Percentiles rank a stretch among this genome's conserved stretches.
These are phyloP conservation scores for Batkoa obscura DNA, from an alignment of 371 early-diverging fungal species.

Conservation along the genomic window DNA sequence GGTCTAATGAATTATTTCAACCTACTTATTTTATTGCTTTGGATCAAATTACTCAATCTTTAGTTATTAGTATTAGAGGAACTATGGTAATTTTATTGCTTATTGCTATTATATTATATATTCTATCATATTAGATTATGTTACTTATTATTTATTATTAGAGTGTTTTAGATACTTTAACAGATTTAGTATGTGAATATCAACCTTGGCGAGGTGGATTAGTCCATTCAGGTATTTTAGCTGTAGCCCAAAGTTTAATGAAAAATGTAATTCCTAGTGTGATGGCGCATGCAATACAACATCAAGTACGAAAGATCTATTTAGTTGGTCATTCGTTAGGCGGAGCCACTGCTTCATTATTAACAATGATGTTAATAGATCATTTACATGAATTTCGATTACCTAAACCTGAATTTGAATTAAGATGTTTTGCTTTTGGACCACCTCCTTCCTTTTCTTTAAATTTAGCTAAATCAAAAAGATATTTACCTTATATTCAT, in stretches of 20 bases:
- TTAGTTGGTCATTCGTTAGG: conserved; percentile 73
- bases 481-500: conserved; percentile 27
- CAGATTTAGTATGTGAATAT: conserved; percentile 73
- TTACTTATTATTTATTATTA: conserved; percentile 10
- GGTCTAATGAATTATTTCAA: conserved; percentile 43
- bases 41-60: conserved; percentile 42
- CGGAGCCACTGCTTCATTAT: conserved; percentile 50
- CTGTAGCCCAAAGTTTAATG: conserved; percentile 61
- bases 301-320: conserved; percentile 20
- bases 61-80: conserved; percentile 62
- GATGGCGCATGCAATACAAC: conserved; percentile 37
- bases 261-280: conserved; percentile 42
- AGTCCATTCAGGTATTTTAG: conserved; percentile 65
- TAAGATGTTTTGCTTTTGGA: conserved; percentile 31
- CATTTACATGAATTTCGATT: conserved; percentile 27
- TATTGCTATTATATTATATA: neutral
- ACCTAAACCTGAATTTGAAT: conserved; percentile 13
- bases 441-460: conserved; percentile 46
- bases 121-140: neutral
- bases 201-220: conserved; percentile 70
- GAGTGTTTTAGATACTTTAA: conserved; percentile 64
- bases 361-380: conserved; percentile 55
- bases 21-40: conserved; percentile 62
- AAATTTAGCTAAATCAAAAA: conserved; percentile 36
- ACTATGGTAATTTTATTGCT: conserved; percentile 35